Conservation (phyloP, 2,329 filamentous ascomycete species). For the Endoconidiophora laricicola region DNA sequence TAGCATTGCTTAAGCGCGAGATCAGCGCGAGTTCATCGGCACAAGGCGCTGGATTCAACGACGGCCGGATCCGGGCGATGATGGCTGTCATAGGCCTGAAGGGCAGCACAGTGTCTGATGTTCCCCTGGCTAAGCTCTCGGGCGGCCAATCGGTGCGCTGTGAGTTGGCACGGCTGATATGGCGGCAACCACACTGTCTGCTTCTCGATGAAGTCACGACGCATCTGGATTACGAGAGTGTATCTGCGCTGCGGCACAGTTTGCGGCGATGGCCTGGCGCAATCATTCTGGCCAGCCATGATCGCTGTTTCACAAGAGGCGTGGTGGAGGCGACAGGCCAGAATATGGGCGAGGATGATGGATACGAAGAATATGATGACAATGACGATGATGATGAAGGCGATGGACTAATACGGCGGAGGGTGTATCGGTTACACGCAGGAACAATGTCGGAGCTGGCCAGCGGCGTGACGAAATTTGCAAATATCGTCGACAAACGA, state of each 20-base stretch:
- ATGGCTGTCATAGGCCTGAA: conserved; percentile 13
- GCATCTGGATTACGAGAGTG: conserved; percentile 70
- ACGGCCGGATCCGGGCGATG: too few relatives aligned
- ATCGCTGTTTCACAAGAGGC: conserved; percentile 62
- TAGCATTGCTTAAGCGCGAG: conserved; percentile 20
- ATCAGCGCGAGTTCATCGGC: too few relatives aligned
- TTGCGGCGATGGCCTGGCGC: conserved; percentile 56
- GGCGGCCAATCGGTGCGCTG: conserved; percentile 58
- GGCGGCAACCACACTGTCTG: conserved; percentile 51
- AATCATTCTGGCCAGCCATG: conserved; percentile 63
- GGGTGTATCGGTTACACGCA: too few relatives aligned
- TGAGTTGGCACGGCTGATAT: conserved; percentile 52
- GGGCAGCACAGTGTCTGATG: conserved; percentile 54
- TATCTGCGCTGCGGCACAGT: conserved; percentile 51
- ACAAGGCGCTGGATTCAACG: too few relatives aligned
- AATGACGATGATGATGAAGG: too few relatives aligned
- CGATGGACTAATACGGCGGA: too few relatives aligned
- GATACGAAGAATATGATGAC: conserved; percentile 19
- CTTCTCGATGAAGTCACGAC: conserved; percentile 72
- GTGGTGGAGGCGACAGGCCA: conserved; percentile 47
- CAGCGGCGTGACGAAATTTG: too few relatives aligned
- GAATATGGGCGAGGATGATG: conserved; percentile 23
- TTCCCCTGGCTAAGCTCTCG: conserved; percentile 56
- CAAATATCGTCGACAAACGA: too few relatives aligned
- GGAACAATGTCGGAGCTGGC: too few relatives aligned